Conservation (phyloP, 176 grass and related monocot species). For the Secale cereale region DNA sequence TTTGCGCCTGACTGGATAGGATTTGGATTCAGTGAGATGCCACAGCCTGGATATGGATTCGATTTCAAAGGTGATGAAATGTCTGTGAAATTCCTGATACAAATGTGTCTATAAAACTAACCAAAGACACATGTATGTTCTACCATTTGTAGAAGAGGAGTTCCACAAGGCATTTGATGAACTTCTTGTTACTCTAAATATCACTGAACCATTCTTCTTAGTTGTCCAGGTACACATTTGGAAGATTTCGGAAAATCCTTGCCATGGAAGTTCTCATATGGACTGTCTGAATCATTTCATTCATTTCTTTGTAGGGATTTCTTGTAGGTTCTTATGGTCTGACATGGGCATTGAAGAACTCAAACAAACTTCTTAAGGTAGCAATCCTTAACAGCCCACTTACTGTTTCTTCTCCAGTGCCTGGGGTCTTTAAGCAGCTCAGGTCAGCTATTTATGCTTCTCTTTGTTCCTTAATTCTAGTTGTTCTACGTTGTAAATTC, state of each 20-base stretch:
- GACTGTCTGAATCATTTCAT: slow-evolving; percentile 12
- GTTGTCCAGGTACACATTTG: slow-evolving; percentile 68
- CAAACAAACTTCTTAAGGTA: slow-evolving; percentile 72
- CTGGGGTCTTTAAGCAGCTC: slow-evolving; percentile 88
- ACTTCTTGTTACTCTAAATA: slow-evolving; percentile 69
- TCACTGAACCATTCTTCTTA: slow-evolving; percentile 76
- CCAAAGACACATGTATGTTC: slow-evolving; percentile 9
- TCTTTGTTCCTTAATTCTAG: not conserved
- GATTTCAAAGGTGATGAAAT: slow-evolving; percentile 68
- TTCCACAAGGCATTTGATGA: slow-evolving; percentile 77
- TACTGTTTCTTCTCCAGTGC: slow-evolving; percentile 75
- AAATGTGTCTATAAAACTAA: not conserved
- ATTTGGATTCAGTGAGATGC: slow-evolving; percentile 98
- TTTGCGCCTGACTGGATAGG: slow-evolving; percentile 96
- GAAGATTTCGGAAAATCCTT: slow-evolving; percentile 14
- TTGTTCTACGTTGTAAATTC: not conserved
- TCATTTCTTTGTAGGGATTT: slow-evolving; percentile 60
- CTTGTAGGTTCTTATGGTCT: slow-evolving; percentile 96
- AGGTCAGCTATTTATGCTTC: slow-evolving; percentile 47
- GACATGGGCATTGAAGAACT: slow-evolving; percentile 90
- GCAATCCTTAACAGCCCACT: slow-evolving; percentile 91
- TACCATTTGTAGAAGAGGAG: slow-evolving; percentile 73
- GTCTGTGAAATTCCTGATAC: not conserved
- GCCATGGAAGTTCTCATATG: not conserved
- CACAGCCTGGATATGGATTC: slow-evolving; percentile 94